Percentiles rank a stretch among this genome's conserved stretches.
phyloP scores from a whole-genome alignment of 225 moss, liverwort and hornwort species.

The Rhytidiadelphus loreus region DNA sequence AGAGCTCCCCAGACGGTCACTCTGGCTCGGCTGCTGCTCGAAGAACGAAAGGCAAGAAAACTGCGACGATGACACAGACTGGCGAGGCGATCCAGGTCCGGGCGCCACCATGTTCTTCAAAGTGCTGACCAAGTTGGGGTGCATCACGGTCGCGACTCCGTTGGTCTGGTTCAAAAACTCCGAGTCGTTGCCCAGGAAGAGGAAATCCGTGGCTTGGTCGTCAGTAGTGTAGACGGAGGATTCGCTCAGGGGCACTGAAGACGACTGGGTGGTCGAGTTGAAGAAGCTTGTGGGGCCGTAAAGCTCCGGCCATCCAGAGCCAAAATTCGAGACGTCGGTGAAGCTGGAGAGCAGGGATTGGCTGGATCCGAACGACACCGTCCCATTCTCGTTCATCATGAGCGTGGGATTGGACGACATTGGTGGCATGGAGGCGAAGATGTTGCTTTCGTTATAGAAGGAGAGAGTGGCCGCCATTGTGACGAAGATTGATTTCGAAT shows the following conservation, averaged over 20 bases:
- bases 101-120: conserved; percentile 43
- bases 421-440: neutral
- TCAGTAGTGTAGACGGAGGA: neutral
- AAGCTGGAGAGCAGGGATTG: neutral
- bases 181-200: neutral
- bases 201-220: neutral
- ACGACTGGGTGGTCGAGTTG: neutral
- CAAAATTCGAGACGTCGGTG: conserved; percentile 1
- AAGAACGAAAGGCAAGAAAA: conserved; percentile 1
- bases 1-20: neutral
- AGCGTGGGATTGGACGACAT: neutral
- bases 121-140: conserved; percentile 66
- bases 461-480: conserved; percentile 17
- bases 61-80: neutral
- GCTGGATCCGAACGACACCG: conserved; percentile 8
- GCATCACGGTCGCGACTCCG: conserved; percentile 47
- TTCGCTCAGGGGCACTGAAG: neutral
- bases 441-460: conserved; percentile 2
- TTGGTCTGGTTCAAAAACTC: conserved; percentile 26
- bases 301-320: neutral
- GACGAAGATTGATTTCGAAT: neutral
- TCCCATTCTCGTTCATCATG: conserved; percentile 15
- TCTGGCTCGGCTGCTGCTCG: conserved; percentile 4
- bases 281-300: neutral
- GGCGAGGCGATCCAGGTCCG: conserved; percentile 11